Percentiles rank a stretch among this genome's conserved stretches.
phyloP scores from a whole-genome alignment of 805 yeast genomes.

The Candida palmyrensis region DNA sequence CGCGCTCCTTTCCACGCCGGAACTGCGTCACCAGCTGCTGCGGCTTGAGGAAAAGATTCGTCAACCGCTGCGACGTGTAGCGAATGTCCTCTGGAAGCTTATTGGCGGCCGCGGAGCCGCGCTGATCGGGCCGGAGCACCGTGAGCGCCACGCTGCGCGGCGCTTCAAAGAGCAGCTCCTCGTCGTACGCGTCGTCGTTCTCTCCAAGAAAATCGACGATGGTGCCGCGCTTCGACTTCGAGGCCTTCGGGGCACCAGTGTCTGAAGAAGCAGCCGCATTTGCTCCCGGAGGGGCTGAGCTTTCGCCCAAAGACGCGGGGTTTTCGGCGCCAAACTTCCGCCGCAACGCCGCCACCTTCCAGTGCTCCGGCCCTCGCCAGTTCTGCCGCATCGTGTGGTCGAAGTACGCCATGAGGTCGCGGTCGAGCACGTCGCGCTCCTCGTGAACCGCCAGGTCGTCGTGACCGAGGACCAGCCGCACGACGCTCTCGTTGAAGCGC shows the following conservation, averaged over 20 bases:
- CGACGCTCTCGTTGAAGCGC: conserved; percentile 4
- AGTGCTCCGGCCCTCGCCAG: conserved; percentile 91
- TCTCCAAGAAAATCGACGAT: conserved; percentile 27
- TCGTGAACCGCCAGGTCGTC: conserved; percentile 5
- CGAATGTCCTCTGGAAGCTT: conserved; percentile 69
- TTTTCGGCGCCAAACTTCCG: conserved; percentile 11
- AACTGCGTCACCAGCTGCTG: conserved; percentile 31
- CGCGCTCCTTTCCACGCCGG: conserved; percentile 2
- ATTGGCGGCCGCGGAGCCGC: conserved; percentile 24
- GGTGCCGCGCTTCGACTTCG: conserved; percentile 18
- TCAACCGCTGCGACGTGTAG: conserved; percentile 64
- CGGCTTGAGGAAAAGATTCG: conserved; percentile 69
- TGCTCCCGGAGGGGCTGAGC: conserved; percentile 4
- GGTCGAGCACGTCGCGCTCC: conserved; percentile 37
- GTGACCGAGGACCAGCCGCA: conserved; percentile 8
- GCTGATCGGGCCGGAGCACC: conserved; percentile 7
- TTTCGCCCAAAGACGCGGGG: conserved; percentile 4
- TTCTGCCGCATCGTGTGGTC: conserved; percentile 64
- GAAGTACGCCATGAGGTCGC: conserved; percentile 73
- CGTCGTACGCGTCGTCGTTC: conserved; percentile 26
- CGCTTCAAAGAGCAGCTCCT: conserved; percentile 29
- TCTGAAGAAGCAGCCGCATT: too few species aligned
- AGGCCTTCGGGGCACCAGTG: conserved; percentile 7
- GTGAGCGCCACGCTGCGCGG: conserved; percentile 17
- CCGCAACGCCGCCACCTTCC: conserved; percentile 66